phyloP scores from a whole-genome alignment of 2,329 filamentous ascomycete genomes.

The Huntiella omanensis region DNA sequence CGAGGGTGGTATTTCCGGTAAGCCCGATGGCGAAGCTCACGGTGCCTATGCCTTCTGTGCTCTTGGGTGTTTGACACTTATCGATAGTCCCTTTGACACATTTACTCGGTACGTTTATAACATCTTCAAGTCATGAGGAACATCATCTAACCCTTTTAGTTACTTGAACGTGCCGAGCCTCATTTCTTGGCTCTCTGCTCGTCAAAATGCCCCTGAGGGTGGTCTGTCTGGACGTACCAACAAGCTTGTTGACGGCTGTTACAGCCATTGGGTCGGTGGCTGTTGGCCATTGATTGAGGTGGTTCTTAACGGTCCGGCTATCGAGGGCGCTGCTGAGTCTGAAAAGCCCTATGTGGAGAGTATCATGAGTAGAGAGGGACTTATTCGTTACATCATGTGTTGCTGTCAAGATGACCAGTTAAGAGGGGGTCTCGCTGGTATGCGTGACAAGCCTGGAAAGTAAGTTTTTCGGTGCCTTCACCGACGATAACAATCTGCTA shows the following conservation, averaged over 20 bases:
- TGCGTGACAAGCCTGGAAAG: conserved; percentile 88
- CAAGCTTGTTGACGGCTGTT: conserved; percentile 95
- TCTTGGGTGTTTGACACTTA: conserved; percentile 68
- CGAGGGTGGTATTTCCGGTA: conserved; percentile 80
- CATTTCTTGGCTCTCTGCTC: conserved; percentile 71
- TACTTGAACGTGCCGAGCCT: conserved; percentile 61
- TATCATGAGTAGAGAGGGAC: conserved; percentile 64
- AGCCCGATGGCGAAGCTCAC: conserved; percentile 78
- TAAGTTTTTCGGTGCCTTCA: conserved; percentile 25
- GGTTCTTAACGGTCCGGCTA: conserved; percentile 36
- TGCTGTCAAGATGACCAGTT: conserved; percentile 61
- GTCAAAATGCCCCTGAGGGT: conserved; percentile 79
- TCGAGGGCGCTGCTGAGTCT: conserved; percentile 1
- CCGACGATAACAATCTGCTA: background rate
- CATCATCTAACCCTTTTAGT: conserved; percentile 21
- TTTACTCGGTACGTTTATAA: conserved; percentile 44
- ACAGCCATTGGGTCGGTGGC: conserved; percentile 91
- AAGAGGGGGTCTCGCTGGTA: conserved; percentile 40
- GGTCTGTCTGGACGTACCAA: conserved; percentile 89
- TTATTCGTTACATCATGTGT: conserved; percentile 74
- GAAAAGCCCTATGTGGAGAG: conserved; percentile 21
- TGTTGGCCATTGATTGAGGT: conserved; percentile 88
- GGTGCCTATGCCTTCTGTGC: conserved; percentile 94
- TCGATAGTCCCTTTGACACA: conserved; percentile 58
- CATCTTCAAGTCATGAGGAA: too few relatives aligned